Percentiles rank a stretch among this genome's conserved stretches.
Conservation (phyloP, 2,329 filamentous ascomycete species). For the Botrytis fabae region DNA sequence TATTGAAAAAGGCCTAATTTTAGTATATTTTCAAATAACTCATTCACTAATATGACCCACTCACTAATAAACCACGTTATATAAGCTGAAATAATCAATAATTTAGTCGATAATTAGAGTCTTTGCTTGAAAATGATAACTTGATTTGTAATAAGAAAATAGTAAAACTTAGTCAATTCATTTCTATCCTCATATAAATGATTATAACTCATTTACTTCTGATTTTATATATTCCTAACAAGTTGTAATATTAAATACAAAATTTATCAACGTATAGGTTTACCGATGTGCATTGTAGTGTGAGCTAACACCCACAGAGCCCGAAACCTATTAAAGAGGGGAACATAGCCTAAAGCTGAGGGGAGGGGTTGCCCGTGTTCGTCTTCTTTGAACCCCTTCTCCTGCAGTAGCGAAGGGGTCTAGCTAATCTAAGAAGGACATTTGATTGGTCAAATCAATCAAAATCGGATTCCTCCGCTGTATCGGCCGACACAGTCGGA, state of each 20-base stretch:
- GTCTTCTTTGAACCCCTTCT: neutral
- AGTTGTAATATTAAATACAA: neutral
- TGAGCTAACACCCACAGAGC: neutral
- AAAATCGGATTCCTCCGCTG: neutral
- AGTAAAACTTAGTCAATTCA: no score
- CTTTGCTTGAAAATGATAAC: no score
- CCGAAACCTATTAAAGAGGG: neutral
- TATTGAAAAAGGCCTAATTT: no score
- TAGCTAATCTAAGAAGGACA: neutral
- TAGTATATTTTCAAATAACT: no score
- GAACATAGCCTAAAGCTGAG: neutral
- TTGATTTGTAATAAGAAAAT: no score
- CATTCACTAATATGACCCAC: no score
- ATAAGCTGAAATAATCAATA: no score
- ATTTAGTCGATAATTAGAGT: no score
- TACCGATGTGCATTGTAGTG: neutral
- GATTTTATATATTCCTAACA: neutral
- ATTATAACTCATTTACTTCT: no score
- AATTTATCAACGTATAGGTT: neutral
- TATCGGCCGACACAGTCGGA: neutral
- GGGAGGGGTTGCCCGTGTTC: neutral
- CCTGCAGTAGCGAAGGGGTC: neutral
- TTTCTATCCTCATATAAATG: no score
- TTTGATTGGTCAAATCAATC: neutral
- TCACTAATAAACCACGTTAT: no score